Conservation (phyloP, 495 filamentous ascomycete genomes). For the Friedmanniomyces endolithicus region DNA sequence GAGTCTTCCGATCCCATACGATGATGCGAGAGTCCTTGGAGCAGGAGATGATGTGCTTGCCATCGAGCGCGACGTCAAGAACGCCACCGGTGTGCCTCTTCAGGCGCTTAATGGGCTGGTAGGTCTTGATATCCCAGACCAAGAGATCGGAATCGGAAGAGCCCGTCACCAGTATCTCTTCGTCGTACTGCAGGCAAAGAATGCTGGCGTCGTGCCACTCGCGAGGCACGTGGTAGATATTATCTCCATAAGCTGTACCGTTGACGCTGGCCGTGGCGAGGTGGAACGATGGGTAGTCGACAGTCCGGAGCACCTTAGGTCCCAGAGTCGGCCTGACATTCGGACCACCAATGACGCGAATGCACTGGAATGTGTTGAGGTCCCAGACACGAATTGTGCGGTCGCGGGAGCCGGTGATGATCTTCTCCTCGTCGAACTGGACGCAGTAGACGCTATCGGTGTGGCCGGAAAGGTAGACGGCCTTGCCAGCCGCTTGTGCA, state of each 20-base stretch:
- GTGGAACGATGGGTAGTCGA: conserved; percentile 20
- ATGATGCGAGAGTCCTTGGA: conserved; percentile 88
- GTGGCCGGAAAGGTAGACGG: conserved; percentile 84
- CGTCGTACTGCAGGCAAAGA: conserved; percentile 87
- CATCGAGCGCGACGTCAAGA: conserved; percentile 83
- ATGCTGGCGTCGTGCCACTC: conserved; percentile 74
- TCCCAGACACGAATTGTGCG: conserved; percentile 94
- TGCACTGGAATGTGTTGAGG: conserved; percentile 69
- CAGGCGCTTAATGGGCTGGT: conserved; percentile 65
- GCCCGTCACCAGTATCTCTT: conserved; percentile 82
- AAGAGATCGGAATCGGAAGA: conserved; percentile 89
- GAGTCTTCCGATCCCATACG: conserved; percentile 79
- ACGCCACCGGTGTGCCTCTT: conserved; percentile 71
- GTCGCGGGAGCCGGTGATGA: conserved; percentile 92
- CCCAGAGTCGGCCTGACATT: conserved; percentile 14
- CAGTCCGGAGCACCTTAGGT: conserved; percentile 22
- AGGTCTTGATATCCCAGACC: conserved; percentile 70
- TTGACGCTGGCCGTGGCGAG: conserved; percentile 34
- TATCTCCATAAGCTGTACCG: conserved; percentile 34
- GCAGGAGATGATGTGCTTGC: conserved; percentile 85
- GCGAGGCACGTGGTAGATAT: conserved; percentile 27
- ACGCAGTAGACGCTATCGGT: conserved; percentile 92
- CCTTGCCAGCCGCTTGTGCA: conserved; percentile 42
- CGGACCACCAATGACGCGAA: conserved; percentile 59
- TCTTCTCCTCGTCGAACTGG: conserved; percentile 95